Base-by-base conservation (phyloP, 2,329 filamentous ascomycete genomes). In the Pseudogymnoascus sp. region DNA sequence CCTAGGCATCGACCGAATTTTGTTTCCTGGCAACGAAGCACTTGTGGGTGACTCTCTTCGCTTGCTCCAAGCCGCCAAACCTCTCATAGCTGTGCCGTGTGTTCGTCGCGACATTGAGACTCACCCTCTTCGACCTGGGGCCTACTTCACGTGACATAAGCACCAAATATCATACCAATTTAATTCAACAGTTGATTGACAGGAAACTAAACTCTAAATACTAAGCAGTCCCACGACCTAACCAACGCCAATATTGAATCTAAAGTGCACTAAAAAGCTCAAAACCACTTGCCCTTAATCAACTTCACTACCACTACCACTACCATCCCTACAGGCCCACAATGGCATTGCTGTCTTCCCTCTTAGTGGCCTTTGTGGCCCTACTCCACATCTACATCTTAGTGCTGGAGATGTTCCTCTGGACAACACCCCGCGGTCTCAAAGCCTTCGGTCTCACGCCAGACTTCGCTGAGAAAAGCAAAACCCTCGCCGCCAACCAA, bases 351-450 rank as follows among this genome's bases (percentile, higher is more conserved):
- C 60, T 76, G 60, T 70, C 73, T 58, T 65, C 67, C 25, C 37
- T 71, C 58, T 69, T 75, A 3, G 74, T 77, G 6, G 73, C 67
- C 68, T 63, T 74, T 50, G 67, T 81, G 57, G 74, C 74, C 64
- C 63, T 68, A 43, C 66, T 79, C 12, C 79, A 81, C 70, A 68
- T 74, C 67, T 81, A 81, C 72, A 81, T 81, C 65, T 65, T 79
- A 60, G 66, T 75, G 12, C 74, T 81, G 8, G 79, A 81, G 62
- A 79, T 78, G 75, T 77, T 79, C 64, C 71, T 81, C 60, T 81
- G 79, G 79, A 79, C 74, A 2, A 76, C 72, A 0, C 76, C 78
- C 2, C 73, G 72, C 28, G 79, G 78, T 37, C 74, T 71, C 64
- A 76, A 74, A 65, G 67, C 77, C 1, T 81, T 81, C 69, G 68